Evolutionary conservation across 129 eudicot species (phyloP).

Genomic region (Escallonia rubra): DNA sequence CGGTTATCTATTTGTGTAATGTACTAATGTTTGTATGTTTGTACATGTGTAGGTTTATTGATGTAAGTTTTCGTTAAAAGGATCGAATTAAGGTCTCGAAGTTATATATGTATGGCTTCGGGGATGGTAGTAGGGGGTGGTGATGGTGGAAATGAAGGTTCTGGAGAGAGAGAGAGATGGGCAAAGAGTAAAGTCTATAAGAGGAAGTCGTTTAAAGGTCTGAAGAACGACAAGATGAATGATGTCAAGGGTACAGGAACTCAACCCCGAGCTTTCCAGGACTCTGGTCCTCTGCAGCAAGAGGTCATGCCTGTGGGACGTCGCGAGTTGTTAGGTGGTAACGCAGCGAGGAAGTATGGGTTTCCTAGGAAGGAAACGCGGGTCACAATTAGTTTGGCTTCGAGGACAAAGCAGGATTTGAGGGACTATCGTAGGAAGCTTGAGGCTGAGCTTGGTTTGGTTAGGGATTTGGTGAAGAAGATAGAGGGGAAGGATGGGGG

Average conservation of each 20-base stretch:
- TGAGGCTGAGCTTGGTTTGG: constrained; percentile 62
- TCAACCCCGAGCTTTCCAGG: constrained; percentile 14
- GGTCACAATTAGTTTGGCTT: constrained; percentile 50
- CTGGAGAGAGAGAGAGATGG: constrained; percentile 28
- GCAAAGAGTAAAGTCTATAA: constrained; percentile 35
- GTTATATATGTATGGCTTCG: constrained; percentile 32
- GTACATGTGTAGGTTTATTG: too few species aligned
- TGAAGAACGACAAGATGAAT: constrained; percentile 17
- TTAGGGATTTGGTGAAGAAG: constrained; percentile 60
- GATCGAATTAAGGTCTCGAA: constrained; percentile 21
- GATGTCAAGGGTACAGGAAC: constrained; percentile 1
- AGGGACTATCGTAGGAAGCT: constrained; percentile 62
- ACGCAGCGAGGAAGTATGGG: constrained; percentile 46
- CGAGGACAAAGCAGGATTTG: constrained; percentile 56
- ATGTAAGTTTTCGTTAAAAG: not conserved
- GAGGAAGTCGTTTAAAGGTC: constrained; percentile 44
- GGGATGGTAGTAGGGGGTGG: constrained; percentile 21
- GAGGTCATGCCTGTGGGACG: constrained; percentile 22
- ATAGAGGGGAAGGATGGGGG: constrained; percentile 44
- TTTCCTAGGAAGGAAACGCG: constrained; percentile 41
- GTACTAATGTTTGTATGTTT: too few species aligned
- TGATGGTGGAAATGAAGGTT: constrained; percentile 18
- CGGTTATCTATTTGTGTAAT: too few species aligned
- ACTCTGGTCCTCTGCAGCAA: not conserved
- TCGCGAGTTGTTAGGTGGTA: constrained; percentile 22